Evolutionary conservation across 768 basidiomycete genomes (phyloP).

Genomic region (Hericium erinaceus): DNA sequence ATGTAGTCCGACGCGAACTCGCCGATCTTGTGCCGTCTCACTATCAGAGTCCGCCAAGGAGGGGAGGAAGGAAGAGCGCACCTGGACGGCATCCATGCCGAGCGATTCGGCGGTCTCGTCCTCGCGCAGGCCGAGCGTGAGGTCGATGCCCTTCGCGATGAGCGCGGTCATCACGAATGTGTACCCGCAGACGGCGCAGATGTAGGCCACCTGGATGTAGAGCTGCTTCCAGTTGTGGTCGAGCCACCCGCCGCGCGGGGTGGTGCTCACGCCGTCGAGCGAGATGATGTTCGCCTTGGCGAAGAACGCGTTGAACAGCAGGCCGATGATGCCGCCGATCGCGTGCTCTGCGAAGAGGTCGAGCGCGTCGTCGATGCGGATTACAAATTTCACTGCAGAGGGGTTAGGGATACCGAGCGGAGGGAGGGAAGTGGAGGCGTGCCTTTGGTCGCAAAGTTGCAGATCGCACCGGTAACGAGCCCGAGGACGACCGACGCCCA

Average conservation of each 20-base stretch:
- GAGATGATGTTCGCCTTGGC: constrained; percentile 72
- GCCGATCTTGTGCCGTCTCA: constrained; percentile 32
- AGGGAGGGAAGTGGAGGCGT: constrained; percentile 18
- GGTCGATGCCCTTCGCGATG: constrained; percentile 87
- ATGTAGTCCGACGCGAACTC: constrained; percentile 48
- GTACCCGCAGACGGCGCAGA: constrained; percentile 71
- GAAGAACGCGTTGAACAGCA: constrained; percentile 79
- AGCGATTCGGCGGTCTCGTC: constrained; percentile 61
- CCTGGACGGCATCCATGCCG: constrained; percentile 83
- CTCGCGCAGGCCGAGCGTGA: constrained; percentile 65
- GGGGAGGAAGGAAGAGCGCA: constrained; percentile 21
- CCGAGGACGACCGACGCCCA: constrained; percentile 77
- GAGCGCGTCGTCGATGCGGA: constrained; percentile 78
- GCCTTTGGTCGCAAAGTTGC: constrained; percentile 83
- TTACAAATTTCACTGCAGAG: constrained; percentile 50
- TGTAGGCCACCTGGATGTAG: constrained; percentile 76
- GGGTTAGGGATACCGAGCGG: constrained; percentile 7
- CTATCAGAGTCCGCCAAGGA: background rate
- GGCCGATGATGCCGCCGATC: constrained; percentile 71
- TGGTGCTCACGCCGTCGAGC: constrained; percentile 61
- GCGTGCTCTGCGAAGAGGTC: constrained; percentile 93
- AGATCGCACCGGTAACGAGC: constrained; percentile 55
- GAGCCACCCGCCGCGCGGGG: constrained; percentile 79
- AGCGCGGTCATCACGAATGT: constrained; percentile 72
- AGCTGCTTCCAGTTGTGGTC: constrained; percentile 77